Percentiles rank a stretch among this genome's conserved stretches.
Evolutionary conservation across 371 early-diverging fungal species (phyloP).

Genomic region (Mortierella sp.): DNA sequence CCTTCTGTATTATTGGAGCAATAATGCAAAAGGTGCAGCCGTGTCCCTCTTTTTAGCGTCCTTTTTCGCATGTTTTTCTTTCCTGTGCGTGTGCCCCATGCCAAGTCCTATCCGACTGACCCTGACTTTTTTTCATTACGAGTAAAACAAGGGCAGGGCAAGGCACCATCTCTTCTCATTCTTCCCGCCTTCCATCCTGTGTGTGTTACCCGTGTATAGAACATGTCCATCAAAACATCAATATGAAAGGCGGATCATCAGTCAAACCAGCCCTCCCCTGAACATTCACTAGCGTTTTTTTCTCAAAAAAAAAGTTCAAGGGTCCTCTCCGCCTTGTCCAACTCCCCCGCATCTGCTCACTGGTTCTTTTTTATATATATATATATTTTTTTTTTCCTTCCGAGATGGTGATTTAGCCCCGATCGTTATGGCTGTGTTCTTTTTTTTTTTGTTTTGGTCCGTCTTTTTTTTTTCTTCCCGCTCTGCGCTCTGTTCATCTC

Average conservation of each 20-base stretch:
- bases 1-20: neutral
- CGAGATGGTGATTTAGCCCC: neutral
- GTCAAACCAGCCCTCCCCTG: neutral
- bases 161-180: neutral
- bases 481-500: neutral
- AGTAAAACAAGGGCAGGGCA: neutral
- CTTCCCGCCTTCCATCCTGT: neutral
- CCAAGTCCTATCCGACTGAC: neutral
- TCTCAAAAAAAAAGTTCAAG: neutral
- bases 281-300: neutral
- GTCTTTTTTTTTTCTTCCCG: neutral
- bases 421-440: neutral
- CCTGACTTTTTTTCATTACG: neutral
- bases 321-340: neutral
- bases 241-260: neutral
- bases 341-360: conserved; percentile 6
- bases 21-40: too few relatives aligned
- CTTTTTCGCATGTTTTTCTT: neutral
- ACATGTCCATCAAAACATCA: neutral
- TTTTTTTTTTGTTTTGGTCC: neutral
- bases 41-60: neutral
- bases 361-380: too few relatives aligned
- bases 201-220: neutral
- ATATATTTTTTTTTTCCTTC: neutral
- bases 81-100: neutral